Conservation (phyloP, 2,329 filamentous ascomycete genomes). For the Rhynchosporium secalis region DNA sequence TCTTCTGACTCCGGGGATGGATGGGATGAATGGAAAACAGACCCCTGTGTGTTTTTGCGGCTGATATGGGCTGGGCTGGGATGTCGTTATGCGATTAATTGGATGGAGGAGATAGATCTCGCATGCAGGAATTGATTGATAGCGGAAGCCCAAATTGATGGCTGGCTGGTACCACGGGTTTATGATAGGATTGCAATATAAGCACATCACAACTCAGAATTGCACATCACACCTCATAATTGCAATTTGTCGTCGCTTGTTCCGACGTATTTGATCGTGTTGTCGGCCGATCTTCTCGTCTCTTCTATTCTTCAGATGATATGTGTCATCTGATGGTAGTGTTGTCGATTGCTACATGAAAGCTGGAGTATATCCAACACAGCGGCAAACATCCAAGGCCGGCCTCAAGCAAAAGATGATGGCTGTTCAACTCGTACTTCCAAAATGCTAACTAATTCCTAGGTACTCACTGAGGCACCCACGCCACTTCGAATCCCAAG, state of each 20-base stretch:
- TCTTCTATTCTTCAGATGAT: too few species aligned
- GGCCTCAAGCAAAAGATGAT: too few species aligned
- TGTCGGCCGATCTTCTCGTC: too few species aligned
- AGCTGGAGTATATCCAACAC: too few species aligned
- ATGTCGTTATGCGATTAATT: too few species aligned
- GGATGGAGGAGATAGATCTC: conserved; percentile 21
- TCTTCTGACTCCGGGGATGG: conserved; percentile 31
- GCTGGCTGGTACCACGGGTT: conserved; percentile 2
- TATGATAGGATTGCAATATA: conserved; percentile 19
- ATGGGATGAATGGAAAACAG: background rate
- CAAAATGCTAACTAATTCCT: too few species aligned
- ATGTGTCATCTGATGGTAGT: too few species aligned
- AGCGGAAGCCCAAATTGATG: background rate
- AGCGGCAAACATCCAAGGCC: too few species aligned
- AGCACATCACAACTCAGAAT: conserved; percentile 20
- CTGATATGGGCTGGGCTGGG: background rate
- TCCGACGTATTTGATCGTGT: background rate
- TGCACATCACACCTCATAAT: conserved; percentile 18
- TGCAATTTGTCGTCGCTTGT: background rate
- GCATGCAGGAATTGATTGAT: conserved; percentile 9
- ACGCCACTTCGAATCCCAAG: too few species aligned
- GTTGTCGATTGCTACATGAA: too few species aligned
- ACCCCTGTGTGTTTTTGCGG: conserved; percentile 14
- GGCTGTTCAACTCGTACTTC: too few species aligned
- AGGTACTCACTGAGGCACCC: too few species aligned